Percentiles rank a stretch among this genome's conserved stretches.
Evolutionary conservation across 805 yeast genomes (phyloP).

Genomic region (Wickerhamiella allomyrinae): DNA sequence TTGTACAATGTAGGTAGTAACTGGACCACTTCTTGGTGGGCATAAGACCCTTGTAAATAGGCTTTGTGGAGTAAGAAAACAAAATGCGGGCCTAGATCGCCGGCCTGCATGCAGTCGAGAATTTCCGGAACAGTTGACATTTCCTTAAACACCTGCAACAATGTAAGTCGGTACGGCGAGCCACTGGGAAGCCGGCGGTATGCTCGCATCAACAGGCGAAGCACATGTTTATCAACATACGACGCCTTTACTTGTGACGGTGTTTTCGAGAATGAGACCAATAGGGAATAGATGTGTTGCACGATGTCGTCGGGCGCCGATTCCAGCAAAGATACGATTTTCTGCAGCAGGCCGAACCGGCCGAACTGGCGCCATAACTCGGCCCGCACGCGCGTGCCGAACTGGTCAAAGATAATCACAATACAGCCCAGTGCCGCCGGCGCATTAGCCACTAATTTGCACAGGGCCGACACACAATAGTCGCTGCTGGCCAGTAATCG

Average conservation of each 20-base stretch:
- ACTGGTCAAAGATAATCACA: constrained; percentile 12
- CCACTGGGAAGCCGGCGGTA: constrained; percentile 12
- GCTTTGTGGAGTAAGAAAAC: constrained; percentile 22
- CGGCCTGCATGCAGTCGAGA: constrained; percentile 20
- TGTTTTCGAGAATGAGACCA: constrained; percentile 27
- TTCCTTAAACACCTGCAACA: constrained; percentile 32
- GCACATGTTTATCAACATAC: constrained; percentile 19
- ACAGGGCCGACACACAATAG: background rate
- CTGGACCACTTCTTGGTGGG: constrained; percentile 30
- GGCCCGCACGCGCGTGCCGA: constrained; percentile 15
- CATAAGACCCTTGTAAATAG: constrained; percentile 2
- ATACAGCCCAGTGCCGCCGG: constrained; percentile 4
- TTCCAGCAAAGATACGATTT: constrained; percentile 8
- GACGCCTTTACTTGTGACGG: constrained; percentile 31
- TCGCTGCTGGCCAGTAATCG: constrained; percentile 3
- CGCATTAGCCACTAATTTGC: background rate
- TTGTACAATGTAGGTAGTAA: constrained; percentile 38
- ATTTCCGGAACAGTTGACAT: constrained; percentile 20
- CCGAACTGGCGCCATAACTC: constrained; percentile 18
- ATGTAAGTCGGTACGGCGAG: constrained; percentile 22
- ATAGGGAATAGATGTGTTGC: constrained; percentile 8
- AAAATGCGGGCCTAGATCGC: constrained; percentile 32
- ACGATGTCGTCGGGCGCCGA: background rate
- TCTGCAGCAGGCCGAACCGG: constrained; percentile 8
- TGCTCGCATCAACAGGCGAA: constrained; percentile 25